Evolutionary conservation across 2,329 filamentous ascomycete species (phyloP), one percentile per base, ranked within the genome.

Genomic region (Cytospora chrysosperma): DNA sequence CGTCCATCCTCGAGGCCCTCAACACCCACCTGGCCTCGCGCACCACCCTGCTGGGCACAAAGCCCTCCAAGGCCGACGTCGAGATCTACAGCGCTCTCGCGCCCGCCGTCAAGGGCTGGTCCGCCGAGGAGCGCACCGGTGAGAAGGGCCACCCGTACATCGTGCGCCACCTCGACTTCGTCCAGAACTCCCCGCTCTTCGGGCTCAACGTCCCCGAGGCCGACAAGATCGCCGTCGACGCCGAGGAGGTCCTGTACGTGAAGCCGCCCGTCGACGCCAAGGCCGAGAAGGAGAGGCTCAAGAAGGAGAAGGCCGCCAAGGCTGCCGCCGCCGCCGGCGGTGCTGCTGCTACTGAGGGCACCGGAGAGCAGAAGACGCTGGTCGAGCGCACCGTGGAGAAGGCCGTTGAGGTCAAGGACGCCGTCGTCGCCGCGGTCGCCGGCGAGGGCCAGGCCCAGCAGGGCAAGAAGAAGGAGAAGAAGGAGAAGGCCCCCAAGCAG

Each of bases 381-480:
- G 81, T 81, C 49, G 85, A 88, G 71, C 83, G 85, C 64, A 86
- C 85, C 70, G 88, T 88, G 78, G 83, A 82, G 72, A 82, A 80
- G 27, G 82, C 79, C 43, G 80, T 76, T 13, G 79, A 82, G 55
- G 81, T 82, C 74, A 81, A 74, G 73, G 80, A 79, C 55, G 73
- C 73, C 50, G 77, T 78, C 62, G 82, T 83, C 72, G 79, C 77
- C 4, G 79, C 74, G 3, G 75, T 73, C 10, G 69, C 74, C 12
- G 70, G 70, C 43, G 72, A 69, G 54, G 75, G 76, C 63, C 43
- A 24, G 40, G 40, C 40, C 51, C 80, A 81, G 67, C 87, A 88
- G 79, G 95, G 93, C 80, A 89, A 95, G 76, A 96, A 97, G 85
- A 96, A 94, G 80, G 90, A 96, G 76, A 96, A 96, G 85, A 95